These are phyloP conservation scores for Spergularia marina DNA, from an alignment of 148 eudicot species.

Conservation along the genomic window DNA sequence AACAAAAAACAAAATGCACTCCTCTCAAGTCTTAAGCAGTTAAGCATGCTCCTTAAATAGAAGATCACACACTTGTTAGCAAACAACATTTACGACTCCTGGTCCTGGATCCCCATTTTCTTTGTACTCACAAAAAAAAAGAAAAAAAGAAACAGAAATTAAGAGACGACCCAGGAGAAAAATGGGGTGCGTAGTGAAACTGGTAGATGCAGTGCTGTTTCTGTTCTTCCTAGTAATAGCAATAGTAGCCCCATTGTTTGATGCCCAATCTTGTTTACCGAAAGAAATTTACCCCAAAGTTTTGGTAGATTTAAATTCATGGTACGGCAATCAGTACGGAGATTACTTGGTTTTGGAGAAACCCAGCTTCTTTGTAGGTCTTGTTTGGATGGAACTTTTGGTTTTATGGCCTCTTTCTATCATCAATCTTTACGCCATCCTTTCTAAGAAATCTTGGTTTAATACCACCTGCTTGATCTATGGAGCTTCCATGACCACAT, in stretches of 20 bases:
- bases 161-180: background rate
- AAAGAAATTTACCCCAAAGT: constrained; percentile 25
- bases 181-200: constrained; percentile 28
- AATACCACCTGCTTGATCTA: constrained; percentile 33
- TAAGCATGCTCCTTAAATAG: too few species aligned
- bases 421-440: constrained; percentile 20
- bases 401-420: constrained; percentile 38
- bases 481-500: constrained; percentile 30
- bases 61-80: too few species aligned
- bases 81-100: too few species aligned
- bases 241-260: constrained; percentile 27
- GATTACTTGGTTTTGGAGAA: constrained; percentile 35
- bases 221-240: constrained; percentile 24
- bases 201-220: constrained; percentile 31
- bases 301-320: constrained; percentile 25
- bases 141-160: background rate
- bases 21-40: too few species aligned
- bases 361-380: constrained; percentile 39
- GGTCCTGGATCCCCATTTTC: too few species aligned
- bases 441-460: constrained; percentile 35
- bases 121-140: too few species aligned
- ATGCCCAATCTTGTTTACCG: constrained; percentile 31
- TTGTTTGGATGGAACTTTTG: constrained; percentile 33
- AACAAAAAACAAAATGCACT: too few species aligned
- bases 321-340: constrained; percentile 32